phyloP scores from a whole-genome alignment of 1,139 yeast genomes.

The Candida sanyaensis region DNA sequence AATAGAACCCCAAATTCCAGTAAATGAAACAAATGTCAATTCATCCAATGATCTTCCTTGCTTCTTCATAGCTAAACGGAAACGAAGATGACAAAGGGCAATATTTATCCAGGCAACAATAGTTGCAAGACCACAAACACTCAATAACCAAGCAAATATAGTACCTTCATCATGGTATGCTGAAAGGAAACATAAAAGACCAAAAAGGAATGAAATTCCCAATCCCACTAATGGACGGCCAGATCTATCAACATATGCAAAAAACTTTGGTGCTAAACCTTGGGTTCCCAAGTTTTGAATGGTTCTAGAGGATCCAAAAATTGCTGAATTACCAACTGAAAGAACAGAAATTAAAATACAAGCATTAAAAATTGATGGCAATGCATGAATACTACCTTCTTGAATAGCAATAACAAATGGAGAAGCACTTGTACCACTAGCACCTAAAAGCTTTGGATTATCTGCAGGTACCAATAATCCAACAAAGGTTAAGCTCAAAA shows the following conservation, averaged over 20 bases:
- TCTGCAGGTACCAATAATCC: constrained; percentile 40
- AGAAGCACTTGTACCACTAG: constrained; percentile 38
- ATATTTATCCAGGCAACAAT: constrained; percentile 46
- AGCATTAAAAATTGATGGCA: constrained; percentile 48
- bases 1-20: constrained; percentile 37
- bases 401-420: constrained; percentile 63
- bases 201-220: constrained; percentile 32
- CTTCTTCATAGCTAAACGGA: constrained; percentile 36
- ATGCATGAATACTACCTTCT: constrained; percentile 48
- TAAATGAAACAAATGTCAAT: constrained; percentile 27
- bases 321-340: constrained; percentile 48
- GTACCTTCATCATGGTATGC: constrained; percentile 38
- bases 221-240: constrained; percentile 48
- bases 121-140: constrained; percentile 44
- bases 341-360: constrained; percentile 42
- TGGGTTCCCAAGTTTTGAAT: constrained; percentile 42
- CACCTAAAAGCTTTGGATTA: constrained; percentile 34
- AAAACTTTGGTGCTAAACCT: constrained; percentile 40
- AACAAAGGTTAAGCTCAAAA: constrained; percentile 39
- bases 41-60: constrained; percentile 32
- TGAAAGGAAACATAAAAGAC: constrained; percentile 40
- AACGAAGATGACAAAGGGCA: constrained; percentile 38
- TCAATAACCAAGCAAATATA: constrained; percentile 44
- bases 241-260: constrained; percentile 37
- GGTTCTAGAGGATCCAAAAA: constrained; percentile 47